Evolutionary conservation across 2,329 filamentous ascomycete species (phyloP), one percentile per base, ranked within the genome.

Genomic region (Pseudogymnoascus sp.): DNA sequence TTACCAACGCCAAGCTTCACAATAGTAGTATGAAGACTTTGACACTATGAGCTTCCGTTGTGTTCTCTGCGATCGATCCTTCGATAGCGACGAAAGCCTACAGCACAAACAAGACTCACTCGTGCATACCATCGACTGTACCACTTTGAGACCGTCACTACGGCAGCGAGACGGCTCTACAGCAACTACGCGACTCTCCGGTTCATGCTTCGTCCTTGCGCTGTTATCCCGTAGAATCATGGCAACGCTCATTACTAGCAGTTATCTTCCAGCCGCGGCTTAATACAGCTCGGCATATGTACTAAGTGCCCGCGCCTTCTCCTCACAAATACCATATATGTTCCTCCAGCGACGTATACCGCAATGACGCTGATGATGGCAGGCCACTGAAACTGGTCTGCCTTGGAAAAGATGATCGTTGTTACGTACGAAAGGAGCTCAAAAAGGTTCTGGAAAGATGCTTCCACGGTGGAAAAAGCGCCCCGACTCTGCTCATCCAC

Each of bases 391-490:
- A 76, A 78, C 60, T 77, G 71, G 12, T 70, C 70, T 0, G 73
- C 71, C 5, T 60, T 63, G 1, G 70, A 72, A 43, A 74, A 74
- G 8, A 72, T 68, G 11, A 76, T 72, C 7, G 75, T 72, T 16
- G 73, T 68, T 5, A 67, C 68, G 2, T 69, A 72, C 23, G 73
- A 73, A 9, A 74, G 61, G 1, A 78, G 70, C 67, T 77, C 75
- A 62, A 74, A 74, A 16, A 74, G 65, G 42, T 73, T 73, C 23
- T 75, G 67, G 28, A 77, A 67, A 2, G 72, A 70, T 63, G 69
- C 72, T 65, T 77, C 75, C 12, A 73, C 72, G 16, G 75, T 75
- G 1, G 74, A 74, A 62, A 77, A 76, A 65, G 70, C 72, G 7
- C 75, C 73, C n/a, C 74, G 70, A 56, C 72, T 67, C 3, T 67